Evolutionary conservation across 148 eudicot species (phyloP), one percentile per base, ranked within the genome.

Genomic region (Persicaria maculosa): DNA sequence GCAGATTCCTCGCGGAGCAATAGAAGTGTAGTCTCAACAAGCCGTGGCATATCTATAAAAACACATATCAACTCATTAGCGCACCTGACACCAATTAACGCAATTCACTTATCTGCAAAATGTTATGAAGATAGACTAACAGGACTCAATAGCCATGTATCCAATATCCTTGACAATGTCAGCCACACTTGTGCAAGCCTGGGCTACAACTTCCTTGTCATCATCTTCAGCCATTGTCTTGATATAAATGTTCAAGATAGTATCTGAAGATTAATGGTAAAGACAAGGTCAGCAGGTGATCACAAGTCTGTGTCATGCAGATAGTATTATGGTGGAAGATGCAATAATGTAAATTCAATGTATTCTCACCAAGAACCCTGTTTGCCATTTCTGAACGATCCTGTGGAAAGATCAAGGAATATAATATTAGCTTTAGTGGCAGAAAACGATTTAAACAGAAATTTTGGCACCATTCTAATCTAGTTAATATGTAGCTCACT

Each of bases 141-240:
- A 90, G 79, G 96, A 84, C 76, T 95, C 97, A 62, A 92, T 77
- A 57, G 91, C 91, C 64, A 78, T 44, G 80, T 81, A 92, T 77
- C 97, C 94, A 77, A 84, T 74, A 72, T 90, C 97, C 77, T 84
- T 89, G 48, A 89, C 46, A 68, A 90, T 85, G 78, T 92, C 96
- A 76, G 92, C 91, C 77, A 84, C 78, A 65, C 88, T 82, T 78
- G 85, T 85, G 80, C 99, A 95, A 82, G 97, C 87, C 85, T 90
- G 97, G 81, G 97, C 97, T 72, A 92, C 99, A 75, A 95, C 99
- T 86, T 95, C 97, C 79, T 95, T 92, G 84, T 92, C 97, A 80
- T 95, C 97, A 82, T 95, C 99, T 72, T 92, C 97, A 11, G 78
- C 79, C 92, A 95, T 92, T 50, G 93, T 83, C 75, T 89, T 95